Percentiles rank a stretch among this genome's conserved stretches.
Conservation (phyloP, 345 rosid species). For the Rhodamnia argentea region DNA sequence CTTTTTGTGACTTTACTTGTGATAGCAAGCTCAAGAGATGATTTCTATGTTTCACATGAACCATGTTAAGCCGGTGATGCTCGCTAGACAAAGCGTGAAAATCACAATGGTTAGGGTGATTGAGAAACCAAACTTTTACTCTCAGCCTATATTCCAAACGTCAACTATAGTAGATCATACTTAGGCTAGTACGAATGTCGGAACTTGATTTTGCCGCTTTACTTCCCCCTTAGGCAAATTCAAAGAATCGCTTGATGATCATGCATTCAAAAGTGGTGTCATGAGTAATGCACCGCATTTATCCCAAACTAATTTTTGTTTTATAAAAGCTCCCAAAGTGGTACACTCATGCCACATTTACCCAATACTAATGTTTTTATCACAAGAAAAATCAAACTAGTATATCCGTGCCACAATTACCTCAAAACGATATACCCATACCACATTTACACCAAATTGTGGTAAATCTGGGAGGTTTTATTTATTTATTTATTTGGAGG, state of each 20-base stretch:
- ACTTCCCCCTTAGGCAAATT: not conserved
- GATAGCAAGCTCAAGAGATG: no score
- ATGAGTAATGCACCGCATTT: fast-evolving
- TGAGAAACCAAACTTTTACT: not conserved
- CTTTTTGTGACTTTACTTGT: not conserved
- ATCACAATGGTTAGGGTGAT: not conserved
- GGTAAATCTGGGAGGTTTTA: no score
- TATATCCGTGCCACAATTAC: fast-evolving
- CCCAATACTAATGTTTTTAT: not conserved
- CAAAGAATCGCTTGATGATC: fast-evolving
- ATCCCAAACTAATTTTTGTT: not conserved
- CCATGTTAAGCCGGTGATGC: not conserved
- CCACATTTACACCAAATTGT: no score
- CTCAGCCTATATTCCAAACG: not conserved
- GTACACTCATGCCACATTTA: not conserved
- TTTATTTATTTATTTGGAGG: no score
- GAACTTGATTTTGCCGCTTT: not conserved
- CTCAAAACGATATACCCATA: no score
- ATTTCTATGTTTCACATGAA: not conserved
- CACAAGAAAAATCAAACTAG: no score
- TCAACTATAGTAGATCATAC: not conserved
- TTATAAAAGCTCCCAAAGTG: not conserved
- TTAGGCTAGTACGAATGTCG: fast-evolving
- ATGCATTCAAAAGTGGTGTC: not conserved
- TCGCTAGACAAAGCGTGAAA: no score